A percentile compares a stretch with the other conserved stretches of the same genome.
These are phyloP conservation scores for Barnettozyma populi DNA, from an alignment of 805 yeast species.

Conservation along the genomic window DNA sequence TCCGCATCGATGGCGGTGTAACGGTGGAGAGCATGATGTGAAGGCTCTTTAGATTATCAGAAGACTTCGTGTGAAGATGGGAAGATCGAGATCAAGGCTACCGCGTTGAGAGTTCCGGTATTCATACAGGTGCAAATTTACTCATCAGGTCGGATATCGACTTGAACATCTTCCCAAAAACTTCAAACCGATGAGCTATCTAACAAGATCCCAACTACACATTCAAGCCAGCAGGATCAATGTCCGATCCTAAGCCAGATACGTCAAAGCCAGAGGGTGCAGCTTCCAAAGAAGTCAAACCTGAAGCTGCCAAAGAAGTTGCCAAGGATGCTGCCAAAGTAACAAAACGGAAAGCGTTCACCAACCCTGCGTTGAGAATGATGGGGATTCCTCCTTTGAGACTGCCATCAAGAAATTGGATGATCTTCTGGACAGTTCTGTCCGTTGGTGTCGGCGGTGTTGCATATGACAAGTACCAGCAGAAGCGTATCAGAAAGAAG, in stretches of 20 bases:
- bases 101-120: neutral
- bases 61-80: neutral
- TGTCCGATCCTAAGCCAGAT: conserved; percentile 5
- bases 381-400: conserved; percentile 78
- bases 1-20: neutral
- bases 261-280: neutral
- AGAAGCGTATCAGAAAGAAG: conserved; percentile 53
- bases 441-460: conserved; percentile 68
- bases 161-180: neutral
- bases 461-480: conserved; percentile 72
- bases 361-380: conserved; percentile 76
- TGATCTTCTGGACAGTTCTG: conserved; percentile 74
- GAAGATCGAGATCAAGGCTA: neutral
- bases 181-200: neutral
- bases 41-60: neutral
- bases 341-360: conserved; percentile 35
- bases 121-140: neutral
- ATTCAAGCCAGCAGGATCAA: neutral
- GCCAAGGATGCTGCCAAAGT: conserved; percentile 6
- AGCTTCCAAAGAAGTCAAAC: neutral
- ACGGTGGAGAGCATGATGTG: neutral
- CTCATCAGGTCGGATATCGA: neutral
- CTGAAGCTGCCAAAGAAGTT: conserved; percentile 6
- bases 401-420: conserved; percentile 90
- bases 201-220: neutral